Base-by-base conservation (phyloP, 1,284 basidiomycete genomes). In the Moesziomyces sp. region DNA sequence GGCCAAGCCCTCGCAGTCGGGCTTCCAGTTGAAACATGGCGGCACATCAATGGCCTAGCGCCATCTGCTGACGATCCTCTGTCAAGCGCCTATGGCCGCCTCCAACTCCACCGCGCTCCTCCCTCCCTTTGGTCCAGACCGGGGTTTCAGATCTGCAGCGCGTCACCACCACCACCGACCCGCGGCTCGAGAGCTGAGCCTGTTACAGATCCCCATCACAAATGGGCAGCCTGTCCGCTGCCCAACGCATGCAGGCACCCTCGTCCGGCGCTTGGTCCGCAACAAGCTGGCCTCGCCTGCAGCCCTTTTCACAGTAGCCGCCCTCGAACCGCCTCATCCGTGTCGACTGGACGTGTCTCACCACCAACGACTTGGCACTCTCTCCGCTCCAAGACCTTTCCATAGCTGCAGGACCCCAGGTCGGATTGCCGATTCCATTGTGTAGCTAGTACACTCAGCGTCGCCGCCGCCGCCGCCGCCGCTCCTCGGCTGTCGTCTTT, bases 1-100 rank as follows among this genome's bases (percentile, higher is more conserved):
- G 38, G 21, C 30, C 5, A 34, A 16, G 9, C 9, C 16, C 24
- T 44, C 47, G 24, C 21, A 14, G 54, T 59, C 58, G 51, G 58
- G 50, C 35, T 59, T 52, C 43, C 42, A 50, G n/a, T 10, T 61
- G 35, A 54, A 61, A 61, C 58, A 61, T 51, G 52, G 58, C 58
- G 44, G 50, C 38, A 6, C 38, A 7, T 7, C 6, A 3, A 5
- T 8, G 3, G 38, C 38, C 38, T 40, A 40, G 38, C 38, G 38
- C 38, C 38, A 14, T 40, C 38, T 40, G 38, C 8, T n/a, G 38
- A 16, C 38, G 11, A 40, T 40, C 43, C n/a, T 24, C n/a, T 45
- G 26, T n/a, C 28, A 28, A 47, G 23, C 23, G 46, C 26, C 46
- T 30, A 28, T 35, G 2, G 30, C 46, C 10, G 46, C 43, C 43